Evolutionary conservation across 2,329 filamentous ascomycete species (phyloP).

Genomic region (Chaetomiaceae sp.): DNA sequence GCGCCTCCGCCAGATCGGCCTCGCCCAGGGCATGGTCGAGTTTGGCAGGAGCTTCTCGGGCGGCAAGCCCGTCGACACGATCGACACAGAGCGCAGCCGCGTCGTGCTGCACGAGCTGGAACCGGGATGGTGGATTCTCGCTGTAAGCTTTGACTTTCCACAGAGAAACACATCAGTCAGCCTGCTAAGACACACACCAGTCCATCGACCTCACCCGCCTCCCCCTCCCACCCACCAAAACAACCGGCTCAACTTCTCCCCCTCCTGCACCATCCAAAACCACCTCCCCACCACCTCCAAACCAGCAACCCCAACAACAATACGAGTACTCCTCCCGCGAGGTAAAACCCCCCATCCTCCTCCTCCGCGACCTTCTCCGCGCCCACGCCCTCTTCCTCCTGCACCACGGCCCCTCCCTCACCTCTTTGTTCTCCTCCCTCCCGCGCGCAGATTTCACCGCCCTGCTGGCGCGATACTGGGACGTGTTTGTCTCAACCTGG

Average conservation of each 20-base stretch:
- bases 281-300: background rate
- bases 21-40: constrained; percentile 93
- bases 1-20: constrained; percentile 83
- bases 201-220: constrained; percentile 76
- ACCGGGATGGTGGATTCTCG: constrained; percentile 90
- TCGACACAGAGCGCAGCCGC: constrained; percentile 87
- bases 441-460: constrained; percentile 65
- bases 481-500: constrained; percentile 66
- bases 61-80: constrained; percentile 69
- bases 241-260: background rate
- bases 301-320: constrained; percentile 33
- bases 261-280: constrained; percentile 4
- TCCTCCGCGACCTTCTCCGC: constrained; percentile 75
- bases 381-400: constrained; percentile 82
- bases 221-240: constrained; percentile 51
- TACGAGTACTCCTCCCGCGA: constrained; percentile 84
- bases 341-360: constrained; percentile 73
- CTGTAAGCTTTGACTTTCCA: constrained; percentile 51
- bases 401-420: constrained; percentile 75
- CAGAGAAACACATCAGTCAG: background rate
- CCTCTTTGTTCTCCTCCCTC: constrained; percentile 59
- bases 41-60: constrained; percentile 86
- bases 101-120: constrained; percentile 86
- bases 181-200: constrained; percentile 36
- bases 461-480: constrained; percentile 78